Base-by-base conservation (phyloP, 352 stramenopile genomes). In the Salisapilia sapeloensis region DNA sequence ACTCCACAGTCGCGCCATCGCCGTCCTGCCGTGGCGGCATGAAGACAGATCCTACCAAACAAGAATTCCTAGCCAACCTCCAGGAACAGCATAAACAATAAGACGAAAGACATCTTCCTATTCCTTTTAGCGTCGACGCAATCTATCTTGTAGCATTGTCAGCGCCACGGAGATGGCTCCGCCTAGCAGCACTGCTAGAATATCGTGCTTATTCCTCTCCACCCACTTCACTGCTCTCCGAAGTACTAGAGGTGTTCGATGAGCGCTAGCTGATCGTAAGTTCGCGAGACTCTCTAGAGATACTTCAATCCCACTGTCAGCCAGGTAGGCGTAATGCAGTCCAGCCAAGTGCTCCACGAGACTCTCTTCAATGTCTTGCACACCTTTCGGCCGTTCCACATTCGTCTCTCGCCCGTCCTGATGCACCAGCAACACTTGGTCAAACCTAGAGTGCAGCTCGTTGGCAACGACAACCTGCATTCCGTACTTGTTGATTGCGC, bases 381-480 rank as follows among this genome's bases (percentile, higher is more conserved):
- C 56, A 21, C 80, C 60, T 17, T 72, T 56, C 17, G 65, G 58
- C 13, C 61, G 58, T 28, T 54, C 51, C 23, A 87, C 41, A 21
- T 40, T 42, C 24, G 58, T 60, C 38, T 82, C 60, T n/a, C n/a
- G n/a, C 31, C 75, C 60, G 24, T 44, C 50, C 26, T 47, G 47
- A 8, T 65, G 80, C 40, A 93, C 63, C 16, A 93, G 58, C 27
- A 83, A 46, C 42, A 93, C 69, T 38, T 90, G 58, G 39, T 96
- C 43, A 51, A 98, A 95, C 24, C 93, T 79, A 35, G 81, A 94
- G 35, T 93, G 52, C 21, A 99, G 72, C 37, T 97, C 62, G 63
- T 99, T 99, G 2, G 92, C 95, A 26, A 99, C 77, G 1, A 99
- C 94, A 25, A 97, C 44, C 48, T 99, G 87, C 59, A 98, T 90